Evolutionary conservation across 331 rosid species (phyloP), one percentile per base, ranked within the genome.

Genomic region (Quercus lobata): DNA sequence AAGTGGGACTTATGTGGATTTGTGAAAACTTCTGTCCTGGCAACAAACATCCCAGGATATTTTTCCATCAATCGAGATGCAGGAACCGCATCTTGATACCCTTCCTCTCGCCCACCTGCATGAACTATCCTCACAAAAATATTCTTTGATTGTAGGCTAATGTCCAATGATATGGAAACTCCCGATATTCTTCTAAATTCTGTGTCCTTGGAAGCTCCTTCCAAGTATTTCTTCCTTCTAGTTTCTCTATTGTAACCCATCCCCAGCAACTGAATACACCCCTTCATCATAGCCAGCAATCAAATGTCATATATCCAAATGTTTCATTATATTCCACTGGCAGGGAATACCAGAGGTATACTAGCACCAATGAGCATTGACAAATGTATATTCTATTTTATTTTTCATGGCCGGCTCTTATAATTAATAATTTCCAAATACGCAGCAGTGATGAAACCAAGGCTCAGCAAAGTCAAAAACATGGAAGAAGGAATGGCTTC

Each of bases 11-110:
- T 77, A 3, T 90, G 89, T 19, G 97, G 94, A 75, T 81, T 80
- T 78, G 5, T 87, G 86, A 88, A 90, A 16, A 93, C 91, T 56
- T 88, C 86, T 1, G 95, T 95, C 69, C 60, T 74, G 4, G 94
- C 89, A 35, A 90, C 77, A 61, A 86, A 87, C 86, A 87, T 91
- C 11, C 93, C 97, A 1, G 94, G 97, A 71, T 90, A 82, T 72
- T 86, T 90, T 16, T 86, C 77, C 86, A 92, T 89, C 87, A 95
- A 49, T 57, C 32, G 74, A 6, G 89, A 75, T 15, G 88, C 94
- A 34, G 86, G 83, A 46, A 89, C 46, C 21, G 80, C 90, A 73
- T 80, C 81, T 11, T 56, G 80, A 71, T 82, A 89, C 79, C 71
- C 62, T 54, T 90, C 94, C 74, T 86, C 84, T 61, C 74, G 79